A percentile compares a stretch with the other conserved stretches of the same genome.
Conservation (phyloP, 2,329 filamentous ascomycete genomes). For the Alternaria dauci region DNA sequence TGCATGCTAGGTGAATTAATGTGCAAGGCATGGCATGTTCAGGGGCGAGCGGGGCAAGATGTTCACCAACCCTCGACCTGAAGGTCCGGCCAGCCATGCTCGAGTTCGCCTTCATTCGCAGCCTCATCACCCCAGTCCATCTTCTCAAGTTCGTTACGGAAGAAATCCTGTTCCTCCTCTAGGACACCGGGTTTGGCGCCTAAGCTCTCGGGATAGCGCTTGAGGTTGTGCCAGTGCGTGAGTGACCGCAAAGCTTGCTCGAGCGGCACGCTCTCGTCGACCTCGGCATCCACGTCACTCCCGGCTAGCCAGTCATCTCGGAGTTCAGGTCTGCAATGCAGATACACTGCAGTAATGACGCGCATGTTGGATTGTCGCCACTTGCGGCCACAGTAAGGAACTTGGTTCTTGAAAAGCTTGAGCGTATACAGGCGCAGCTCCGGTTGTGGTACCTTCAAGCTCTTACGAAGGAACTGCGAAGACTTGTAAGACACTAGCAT, state of each 20-base stretch:
- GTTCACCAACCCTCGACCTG: conserved; percentile 44
- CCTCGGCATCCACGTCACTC: conserved; percentile 89
- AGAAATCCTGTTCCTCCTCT: conserved; percentile 59
- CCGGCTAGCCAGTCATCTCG: conserved; percentile 95
- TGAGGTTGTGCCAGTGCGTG: conserved; percentile 94
- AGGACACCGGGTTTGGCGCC: conserved; percentile 54
- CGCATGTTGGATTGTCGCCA: conserved; percentile 99
- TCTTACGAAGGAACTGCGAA: conserved; percentile 88
- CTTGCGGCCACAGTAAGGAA: conserved; percentile 96
- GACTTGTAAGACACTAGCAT: conserved; percentile 96
- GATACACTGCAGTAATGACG: conserved; percentile 95
- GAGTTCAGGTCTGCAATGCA: conserved; percentile 90
- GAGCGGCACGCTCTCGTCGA: conserved; percentile 89
- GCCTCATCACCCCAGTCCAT: conserved; percentile 54
- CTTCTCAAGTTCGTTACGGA: conserved; percentile 59
- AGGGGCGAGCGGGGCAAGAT: conserved; percentile 9
- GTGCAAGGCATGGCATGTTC: neutral
- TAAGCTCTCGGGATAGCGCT: conserved; percentile 82
- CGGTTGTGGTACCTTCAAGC: conserved; percentile 87
- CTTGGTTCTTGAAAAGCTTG: conserved; percentile 98
- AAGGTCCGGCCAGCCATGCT: conserved; percentile 34
- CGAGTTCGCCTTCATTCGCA: conserved; percentile 35
- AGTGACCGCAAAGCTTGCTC: conserved; percentile 89
- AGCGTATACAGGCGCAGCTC: conserved; percentile 91
- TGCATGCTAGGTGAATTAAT: neutral